Base-by-base conservation (phyloP, 1,284 basidiomycete genomes). In the Mycena sp. region DNA sequence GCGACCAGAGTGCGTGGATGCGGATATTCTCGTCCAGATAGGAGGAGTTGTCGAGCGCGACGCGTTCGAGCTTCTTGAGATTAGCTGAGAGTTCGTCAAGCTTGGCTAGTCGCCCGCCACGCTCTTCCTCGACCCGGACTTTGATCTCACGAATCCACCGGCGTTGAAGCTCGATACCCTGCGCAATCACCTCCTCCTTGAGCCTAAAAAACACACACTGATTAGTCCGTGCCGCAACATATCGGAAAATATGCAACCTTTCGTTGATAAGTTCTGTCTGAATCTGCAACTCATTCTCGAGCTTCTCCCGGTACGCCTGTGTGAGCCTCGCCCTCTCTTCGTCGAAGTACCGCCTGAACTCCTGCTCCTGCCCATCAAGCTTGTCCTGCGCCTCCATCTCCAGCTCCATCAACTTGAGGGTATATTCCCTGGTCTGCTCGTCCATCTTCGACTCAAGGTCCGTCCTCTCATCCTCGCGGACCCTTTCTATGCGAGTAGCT, bases 111-210 rank as follows among this genome's bases (percentile, higher is more conserved):
- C 97, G 92, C 19, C 96, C 96, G 25, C 95, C 96, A 49, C 98
- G 94, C 79, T 99, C 98, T 73, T 95, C 88, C 80, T 99, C 97
- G 61, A 99, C 97, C 71, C 91, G 92, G 66, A 95, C 86, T 81
- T 98, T 98, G 84, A 99, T 92, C 59, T 98, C 95, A 46, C 94
- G 89, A 62, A 99, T 93, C 96, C 97, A 99, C 67, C 94, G 87
- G 54, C 96, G 89, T 77, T 99, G 97, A 46, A 99, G 88, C 81
- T 99, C 97, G 70, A 99, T 95, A 23, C 96, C 97, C 76, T 99
- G 96, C 5, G 95, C 92, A 49, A 99, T 87, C 62, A 99, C 95
- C 76, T 98, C 96, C 75, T 98, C 94, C 75, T 92, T 94, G 67
- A 99, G 84, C 48, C 96, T 96, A n/a, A n/a, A n/a, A n/a, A n/a